phyloP scores from a whole-genome alignment of 768 basidiomycete species.

The Lentinula boryana region DNA sequence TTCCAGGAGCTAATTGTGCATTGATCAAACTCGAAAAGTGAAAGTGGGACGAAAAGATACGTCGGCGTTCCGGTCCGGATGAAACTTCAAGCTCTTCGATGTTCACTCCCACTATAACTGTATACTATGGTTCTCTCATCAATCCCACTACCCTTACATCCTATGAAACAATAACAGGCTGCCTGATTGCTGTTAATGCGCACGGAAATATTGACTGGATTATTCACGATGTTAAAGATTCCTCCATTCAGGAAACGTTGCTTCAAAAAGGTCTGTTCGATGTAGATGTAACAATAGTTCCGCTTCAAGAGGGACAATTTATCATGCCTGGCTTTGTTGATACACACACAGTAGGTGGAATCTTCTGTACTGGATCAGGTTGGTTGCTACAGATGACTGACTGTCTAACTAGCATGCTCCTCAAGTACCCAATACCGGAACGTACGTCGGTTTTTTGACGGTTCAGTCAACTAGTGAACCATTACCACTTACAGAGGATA shows the following conservation, averaged over 20 bases:
- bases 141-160: slow-evolving; percentile 32
- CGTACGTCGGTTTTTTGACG: slow-evolving; percentile 18
- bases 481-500: slow-evolving; percentile 39
- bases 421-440: slow-evolving; percentile 70
- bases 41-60: background rate
- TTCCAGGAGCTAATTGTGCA: no score
- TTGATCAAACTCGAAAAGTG: no score
- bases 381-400: background rate
- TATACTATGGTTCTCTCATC: slow-evolving; percentile 47
- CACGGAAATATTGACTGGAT: slow-evolving; percentile 69
- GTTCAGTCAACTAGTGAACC: background rate
- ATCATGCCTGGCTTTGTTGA: slow-evolving; percentile 87
- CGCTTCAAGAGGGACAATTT: slow-evolving; percentile 53
- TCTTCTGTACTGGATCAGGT: background rate
- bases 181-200: slow-evolving; percentile 42
- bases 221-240: slow-evolving; percentile 46
- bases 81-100: background rate
- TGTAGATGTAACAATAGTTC: slow-evolving; percentile 27
- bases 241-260: slow-evolving; percentile 43
- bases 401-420: slow-evolving; percentile 57
- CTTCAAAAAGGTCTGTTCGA: slow-evolving; percentile 43
- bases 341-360: slow-evolving; percentile 73
- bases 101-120: slow-evolving; percentile 13
- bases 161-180: slow-evolving; percentile 32
- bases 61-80: background rate